Percentiles rank a stretch among this genome's conserved stretches.
Conservation (phyloP, 345 rosid species). For the Ceriops tagal region DNA sequence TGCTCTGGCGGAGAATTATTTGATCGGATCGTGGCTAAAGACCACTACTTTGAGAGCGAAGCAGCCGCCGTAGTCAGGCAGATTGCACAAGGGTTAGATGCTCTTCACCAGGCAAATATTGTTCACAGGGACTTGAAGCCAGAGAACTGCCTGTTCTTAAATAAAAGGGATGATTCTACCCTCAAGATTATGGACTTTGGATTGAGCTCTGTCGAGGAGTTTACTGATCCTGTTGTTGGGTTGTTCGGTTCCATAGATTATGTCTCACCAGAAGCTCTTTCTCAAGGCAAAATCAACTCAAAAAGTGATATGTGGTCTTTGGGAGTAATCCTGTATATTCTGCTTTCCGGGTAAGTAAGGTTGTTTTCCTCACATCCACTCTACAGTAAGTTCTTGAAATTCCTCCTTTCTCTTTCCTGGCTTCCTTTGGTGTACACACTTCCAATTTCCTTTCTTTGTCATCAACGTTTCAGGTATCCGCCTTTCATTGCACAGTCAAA, state of each 20-base stretch:
- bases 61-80: slow-evolving; percentile 56
- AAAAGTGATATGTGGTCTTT: slow-evolving; percentile 68
- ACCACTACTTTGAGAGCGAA: slow-evolving; percentile 38
- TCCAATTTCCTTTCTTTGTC: not conserved
- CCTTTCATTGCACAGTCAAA: slow-evolving; percentile 64
- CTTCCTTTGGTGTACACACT: not conserved
- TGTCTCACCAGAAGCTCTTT: slow-evolving; percentile 66
- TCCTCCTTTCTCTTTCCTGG: not conserved
- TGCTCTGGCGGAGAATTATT: slow-evolving; percentile 62
- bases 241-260: slow-evolving; percentile 66
- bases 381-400: not conserved
- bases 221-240: slow-evolving; percentile 62
- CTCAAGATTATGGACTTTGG: slow-evolving; percentile 76
- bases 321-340: slow-evolving; percentile 59
- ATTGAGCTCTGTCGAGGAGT: slow-evolving; percentile 60
- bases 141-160: slow-evolving; percentile 58
- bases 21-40: slow-evolving; percentile 49
- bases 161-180: slow-evolving; percentile 41
- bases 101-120: slow-evolving; percentile 48
- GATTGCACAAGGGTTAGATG: slow-evolving; percentile 49
- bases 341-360: slow-evolving; percentile 48
- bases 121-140: slow-evolving; percentile 70
- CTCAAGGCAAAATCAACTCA: slow-evolving; percentile 47
- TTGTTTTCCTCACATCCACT: not conserved
- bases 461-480: slow-evolving; percentile 44